A percentile compares a stretch with the other conserved stretches of the same genome.
phyloP scores from a whole-genome alignment of 352 stramenopile species.

The Pythium folliculosum region DNA sequence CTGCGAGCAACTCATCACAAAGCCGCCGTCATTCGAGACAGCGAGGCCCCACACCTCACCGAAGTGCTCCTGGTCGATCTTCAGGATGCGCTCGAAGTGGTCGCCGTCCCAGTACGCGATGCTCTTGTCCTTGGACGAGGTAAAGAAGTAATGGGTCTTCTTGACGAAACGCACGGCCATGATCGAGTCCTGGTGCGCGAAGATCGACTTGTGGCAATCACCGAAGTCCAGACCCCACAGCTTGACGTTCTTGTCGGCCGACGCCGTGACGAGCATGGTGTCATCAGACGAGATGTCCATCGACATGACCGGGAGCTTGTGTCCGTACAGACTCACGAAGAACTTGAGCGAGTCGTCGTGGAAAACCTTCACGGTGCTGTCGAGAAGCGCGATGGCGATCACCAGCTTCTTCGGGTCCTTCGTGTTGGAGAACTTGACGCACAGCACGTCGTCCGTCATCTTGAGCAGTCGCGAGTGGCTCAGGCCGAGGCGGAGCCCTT shows the following conservation, averaged over 20 bases:
- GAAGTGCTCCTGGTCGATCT: constrained; percentile 77
- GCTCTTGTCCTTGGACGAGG: constrained; percentile 96
- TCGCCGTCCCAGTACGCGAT: constrained; percentile 99
- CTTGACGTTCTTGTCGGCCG: constrained; percentile 99
- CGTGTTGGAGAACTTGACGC: constrained; percentile 95
- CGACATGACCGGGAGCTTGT: constrained; percentile 98
- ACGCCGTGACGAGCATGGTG: constrained; percentile 96
- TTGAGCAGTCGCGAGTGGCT: constrained; percentile 96
- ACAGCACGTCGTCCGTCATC: constrained; percentile 98
- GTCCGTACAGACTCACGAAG: constrained; percentile 98
- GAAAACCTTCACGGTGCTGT: constrained; percentile 99
- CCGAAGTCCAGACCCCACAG: constrained; percentile 99
- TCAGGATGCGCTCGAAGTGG: constrained; percentile 94
- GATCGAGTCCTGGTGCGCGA: constrained; percentile 98
- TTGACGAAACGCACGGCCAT: constrained; percentile 96
- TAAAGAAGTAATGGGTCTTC: constrained; percentile 99
- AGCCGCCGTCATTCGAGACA: constrained; percentile 92
- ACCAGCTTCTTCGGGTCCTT: constrained; percentile 88
- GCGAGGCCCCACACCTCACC: constrained; percentile 87
- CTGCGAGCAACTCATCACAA: constrained; percentile 95
- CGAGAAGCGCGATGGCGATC: constrained; percentile 90
- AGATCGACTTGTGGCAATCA: constrained; percentile 99
- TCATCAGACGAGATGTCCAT: constrained; percentile 98
- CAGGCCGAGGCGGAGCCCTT: constrained; percentile 87
- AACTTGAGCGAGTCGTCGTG: constrained; percentile 99